Base-by-base conservation (phyloP, 345 rosid genomes). In the Zanthoxylum bungeanum region DNA sequence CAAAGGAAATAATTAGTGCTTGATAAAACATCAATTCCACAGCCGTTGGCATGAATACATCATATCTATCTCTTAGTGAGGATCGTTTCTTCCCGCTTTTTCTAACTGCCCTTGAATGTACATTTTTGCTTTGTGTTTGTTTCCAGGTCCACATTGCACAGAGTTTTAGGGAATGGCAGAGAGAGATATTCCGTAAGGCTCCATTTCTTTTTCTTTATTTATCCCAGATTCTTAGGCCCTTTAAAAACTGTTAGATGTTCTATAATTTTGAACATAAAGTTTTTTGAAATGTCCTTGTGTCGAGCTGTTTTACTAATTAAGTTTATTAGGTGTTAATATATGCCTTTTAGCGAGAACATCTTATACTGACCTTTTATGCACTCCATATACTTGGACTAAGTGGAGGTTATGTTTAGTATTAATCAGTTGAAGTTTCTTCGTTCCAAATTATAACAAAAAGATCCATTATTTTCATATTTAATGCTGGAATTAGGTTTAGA, bases 111-210 rank as follows among this genome's bases (percentile, higher is more conserved):
- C 36, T 33, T 28, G 9, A 44, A 34, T 28, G n/a, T 70, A 21
- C 57, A 24, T 47, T 10, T 66, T 60, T 44, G 34, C 34, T 70
- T 16, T 72, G 33, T 39, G 37, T 75, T 57, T 56, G 19, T n/a
- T 37, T 33, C 7, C 87, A 93, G 98, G 83, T 94, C 98, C 52
- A 91, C 97, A 2, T 71, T 94, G 71, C 98, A 94, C 74, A 80
- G 98, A 74, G 98, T 94, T 74, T 75, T 94, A 53, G 96, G 93
- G 68, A 85, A 83, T 12, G 93, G 93, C 46, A 89, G 83, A 55
- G 91, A 84, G 44, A 81, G 98, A 87, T 90, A 88, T 71, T 94
- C 98, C 1, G 98, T 94, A 84, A 85, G 86, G 28, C 24, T 59
- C 25, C 49, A 37, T 14, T 47, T 58, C 63, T 58, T 60, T 36